Conservation (phyloP, 768 basidiomycete genomes). For the Auricularia cornea region DNA sequence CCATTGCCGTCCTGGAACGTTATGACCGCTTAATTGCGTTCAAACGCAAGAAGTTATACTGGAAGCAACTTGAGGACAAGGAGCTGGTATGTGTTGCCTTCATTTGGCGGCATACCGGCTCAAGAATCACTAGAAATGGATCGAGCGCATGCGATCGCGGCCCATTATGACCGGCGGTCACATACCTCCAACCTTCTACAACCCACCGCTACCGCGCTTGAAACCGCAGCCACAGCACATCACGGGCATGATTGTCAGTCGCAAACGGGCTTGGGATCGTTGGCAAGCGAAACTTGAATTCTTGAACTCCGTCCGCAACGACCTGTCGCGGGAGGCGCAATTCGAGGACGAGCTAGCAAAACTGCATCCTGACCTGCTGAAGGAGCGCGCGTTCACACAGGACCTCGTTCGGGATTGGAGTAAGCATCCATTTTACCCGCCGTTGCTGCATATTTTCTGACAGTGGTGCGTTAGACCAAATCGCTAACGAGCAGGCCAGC, state of each 20-base stretch:
- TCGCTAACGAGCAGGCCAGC: slow-evolving; percentile 24
- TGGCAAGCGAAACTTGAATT: slow-evolving; percentile 32
- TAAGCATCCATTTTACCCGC: no score
- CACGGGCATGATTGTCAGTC: slow-evolving; percentile 54
- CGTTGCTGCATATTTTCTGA: no score
- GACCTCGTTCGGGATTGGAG: slow-evolving; percentile 28
- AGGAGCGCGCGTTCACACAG: slow-evolving; percentile 17
- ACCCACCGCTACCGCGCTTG: slow-evolving; percentile 70
- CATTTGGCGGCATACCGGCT: background rate
- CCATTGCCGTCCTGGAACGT: slow-evolving; percentile 34
- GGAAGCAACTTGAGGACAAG: slow-evolving; percentile 37
- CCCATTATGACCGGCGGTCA: slow-evolving; percentile 67
- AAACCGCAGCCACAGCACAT: slow-evolving; percentile 71
- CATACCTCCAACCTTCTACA: slow-evolving; percentile 53
- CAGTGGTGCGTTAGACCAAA: slow-evolving; percentile 32
- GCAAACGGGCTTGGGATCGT: slow-evolving; percentile 35
- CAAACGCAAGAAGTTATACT: slow-evolving; percentile 41
- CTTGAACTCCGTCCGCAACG: slow-evolving; percentile 26
- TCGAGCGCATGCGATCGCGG: slow-evolving; percentile 41
- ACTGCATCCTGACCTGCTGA: slow-evolving; percentile 1
- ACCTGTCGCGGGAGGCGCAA: slow-evolving; percentile 27
- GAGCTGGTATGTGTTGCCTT: slow-evolving; percentile 39
- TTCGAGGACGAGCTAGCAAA: slow-evolving; percentile 28
- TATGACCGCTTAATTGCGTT: slow-evolving; percentile 51
- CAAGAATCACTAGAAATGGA: slow-evolving; percentile 42